A percentile compares a stretch with the other conserved stretches of the same genome.
phyloP scores from a whole-genome alignment of 345 rosid species.

The Salix caprea region DNA sequence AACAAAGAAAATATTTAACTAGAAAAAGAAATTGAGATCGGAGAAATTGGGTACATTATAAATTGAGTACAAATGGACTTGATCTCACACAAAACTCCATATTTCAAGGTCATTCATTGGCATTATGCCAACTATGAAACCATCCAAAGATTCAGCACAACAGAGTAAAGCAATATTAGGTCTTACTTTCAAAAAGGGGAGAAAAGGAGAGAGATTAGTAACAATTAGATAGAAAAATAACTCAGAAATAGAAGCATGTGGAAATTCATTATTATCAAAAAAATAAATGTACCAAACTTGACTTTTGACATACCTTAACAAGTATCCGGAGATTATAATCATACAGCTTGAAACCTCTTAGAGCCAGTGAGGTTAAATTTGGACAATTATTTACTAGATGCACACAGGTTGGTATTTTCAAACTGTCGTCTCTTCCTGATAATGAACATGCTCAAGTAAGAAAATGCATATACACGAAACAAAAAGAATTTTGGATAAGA shows the following conservation, averaged over 20 bases:
- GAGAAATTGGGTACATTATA: not conserved
- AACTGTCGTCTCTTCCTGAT: slow-evolving; percentile 64
- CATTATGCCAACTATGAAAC: not conserved
- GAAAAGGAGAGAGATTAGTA: not conserved
- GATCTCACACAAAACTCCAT: not conserved
- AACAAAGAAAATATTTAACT: not conserved
- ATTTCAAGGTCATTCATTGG: not conserved
- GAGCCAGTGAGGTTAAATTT: slow-evolving; percentile 63
- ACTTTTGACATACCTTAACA: slow-evolving; percentile 47
- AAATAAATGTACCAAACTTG: not conserved
- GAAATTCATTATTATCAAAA: not conserved
- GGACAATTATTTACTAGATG: slow-evolving; percentile 71
- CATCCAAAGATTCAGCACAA: not conserved
- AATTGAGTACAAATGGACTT: not conserved
- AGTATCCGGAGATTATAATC: slow-evolving; percentile 55
- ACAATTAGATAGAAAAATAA: not conserved
- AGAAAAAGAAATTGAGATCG: not conserved
- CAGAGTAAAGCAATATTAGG: not conserved
- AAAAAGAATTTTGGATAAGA: slow-evolving; percentile 14
- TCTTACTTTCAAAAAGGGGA: not conserved
- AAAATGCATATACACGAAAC: slow-evolving; percentile 3
- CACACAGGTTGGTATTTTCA: slow-evolving; percentile 55
- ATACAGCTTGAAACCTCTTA: slow-evolving; percentile 76
- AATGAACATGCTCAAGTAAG: slow-evolving; percentile 24
- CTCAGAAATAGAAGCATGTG: not conserved